These are phyloP conservation scores for Xylaria sp. DNA, from an alignment of 2,329 filamentous ascomycete species.

Conservation along the genomic window DNA sequence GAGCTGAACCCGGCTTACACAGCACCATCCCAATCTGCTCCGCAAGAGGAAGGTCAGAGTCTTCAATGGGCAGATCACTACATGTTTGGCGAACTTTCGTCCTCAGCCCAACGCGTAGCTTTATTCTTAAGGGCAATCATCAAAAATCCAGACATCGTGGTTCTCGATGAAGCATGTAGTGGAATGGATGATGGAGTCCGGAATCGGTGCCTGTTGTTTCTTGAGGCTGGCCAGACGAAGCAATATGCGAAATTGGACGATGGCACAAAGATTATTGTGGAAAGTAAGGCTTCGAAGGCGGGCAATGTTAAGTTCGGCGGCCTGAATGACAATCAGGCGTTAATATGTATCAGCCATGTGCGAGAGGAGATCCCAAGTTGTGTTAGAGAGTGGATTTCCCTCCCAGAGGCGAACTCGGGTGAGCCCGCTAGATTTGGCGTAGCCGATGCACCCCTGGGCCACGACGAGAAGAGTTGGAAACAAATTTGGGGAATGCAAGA, in stretches of 20 bases:
- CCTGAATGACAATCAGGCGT: conserved; percentile 75
- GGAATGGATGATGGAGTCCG: conserved; percentile 83
- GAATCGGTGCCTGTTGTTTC: conserved; percentile 87
- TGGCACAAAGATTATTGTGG: conserved; percentile 51
- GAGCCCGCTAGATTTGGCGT: conserved; percentile 70
- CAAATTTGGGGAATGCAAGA: conserved; percentile 68
- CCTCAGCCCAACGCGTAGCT: conserved; percentile 84
- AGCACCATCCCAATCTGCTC: conserved; percentile 40
- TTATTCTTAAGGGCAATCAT: conserved; percentile 85
- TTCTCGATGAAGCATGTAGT: conserved; percentile 88
- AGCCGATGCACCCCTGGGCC: conserved; percentile 69
- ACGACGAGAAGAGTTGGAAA: conserved; percentile 68
- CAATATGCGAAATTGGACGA: conserved; percentile 51
- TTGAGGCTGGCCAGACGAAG: conserved; percentile 71
- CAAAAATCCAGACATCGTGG: conserved; percentile 82
- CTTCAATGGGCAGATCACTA: conserved; percentile 73
- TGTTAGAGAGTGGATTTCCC: conserved; percentile 84
- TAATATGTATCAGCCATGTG: conserved; percentile 93
- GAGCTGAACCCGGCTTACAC: conserved; percentile 73
- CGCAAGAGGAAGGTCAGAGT: conserved; percentile 36
- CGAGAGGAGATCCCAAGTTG: conserved; percentile 89
- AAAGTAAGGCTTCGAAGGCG: conserved; percentile 58
- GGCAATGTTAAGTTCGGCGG: conserved; percentile 67
- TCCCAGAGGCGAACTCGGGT: conserved; percentile 78
- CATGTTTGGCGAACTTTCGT: conserved; percentile 78